phyloP scores from a whole-genome alignment of 768 basidiomycete genomes.

The Rhizopogon sp. region DNA sequence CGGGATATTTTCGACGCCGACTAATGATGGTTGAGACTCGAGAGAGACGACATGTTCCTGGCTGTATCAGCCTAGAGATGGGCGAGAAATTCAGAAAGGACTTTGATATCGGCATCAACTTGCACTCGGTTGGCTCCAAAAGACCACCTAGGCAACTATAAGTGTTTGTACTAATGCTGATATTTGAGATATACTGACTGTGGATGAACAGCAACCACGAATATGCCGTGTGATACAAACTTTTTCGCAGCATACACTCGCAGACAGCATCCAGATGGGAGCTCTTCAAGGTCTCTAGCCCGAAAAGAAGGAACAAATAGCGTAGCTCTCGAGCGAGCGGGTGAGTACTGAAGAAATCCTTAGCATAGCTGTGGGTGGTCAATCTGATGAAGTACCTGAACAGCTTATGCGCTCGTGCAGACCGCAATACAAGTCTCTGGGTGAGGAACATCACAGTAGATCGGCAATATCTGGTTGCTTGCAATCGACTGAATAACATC shows the following conservation, averaged over 20 bases:
- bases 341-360: slow-evolving; percentile 61
- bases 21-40: slow-evolving; percentile 57
- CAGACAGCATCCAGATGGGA: slow-evolving; percentile 80
- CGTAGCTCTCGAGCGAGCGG: slow-evolving; percentile 86
- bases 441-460: slow-evolving; percentile 82
- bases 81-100: slow-evolving; percentile 78
- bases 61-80: slow-evolving; percentile 73
- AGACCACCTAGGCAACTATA: slow-evolving; percentile 65
- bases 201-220: slow-evolving; percentile 88
- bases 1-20: slow-evolving; percentile 36
- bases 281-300: slow-evolving; percentile 87
- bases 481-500: slow-evolving; percentile 86
- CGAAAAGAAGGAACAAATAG: slow-evolving; percentile 88
- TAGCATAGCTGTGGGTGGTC: neutral
- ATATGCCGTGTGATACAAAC: slow-evolving; percentile 75
- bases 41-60: slow-evolving; percentile 50
- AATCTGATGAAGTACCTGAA: slow-evolving; percentile 55
- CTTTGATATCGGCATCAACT: slow-evolving; percentile 81
- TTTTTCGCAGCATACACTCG: slow-evolving; percentile 70
- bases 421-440: slow-evolving; percentile 80
- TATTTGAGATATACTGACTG: slow-evolving; percentile 52
- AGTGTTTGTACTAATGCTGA: neutral
- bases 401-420: slow-evolving; percentile 58
- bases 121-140: slow-evolving; percentile 93
- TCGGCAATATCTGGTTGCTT: slow-evolving; percentile 87